These are phyloP conservation scores for Xylaria sp. DNA, from an alignment of 2,329 filamentous ascomycete genomes.

Conservation along the genomic window DNA sequence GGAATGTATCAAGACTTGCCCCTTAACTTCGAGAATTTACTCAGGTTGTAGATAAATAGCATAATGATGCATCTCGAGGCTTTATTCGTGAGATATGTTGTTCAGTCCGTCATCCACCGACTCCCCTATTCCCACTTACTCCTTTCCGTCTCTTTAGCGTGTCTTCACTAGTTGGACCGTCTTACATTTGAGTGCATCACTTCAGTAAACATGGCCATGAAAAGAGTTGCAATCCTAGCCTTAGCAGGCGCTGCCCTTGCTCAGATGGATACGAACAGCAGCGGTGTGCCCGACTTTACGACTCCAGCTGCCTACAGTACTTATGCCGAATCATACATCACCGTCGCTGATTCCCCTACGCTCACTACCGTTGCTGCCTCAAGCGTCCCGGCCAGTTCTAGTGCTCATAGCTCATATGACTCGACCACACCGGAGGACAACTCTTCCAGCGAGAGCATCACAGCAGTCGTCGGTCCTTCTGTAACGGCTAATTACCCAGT, in stretches of 20 bases:
- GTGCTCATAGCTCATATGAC: neutral
- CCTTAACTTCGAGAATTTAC: neutral
- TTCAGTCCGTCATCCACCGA: slow-evolving; percentile 28
- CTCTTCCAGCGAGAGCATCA: neutral
- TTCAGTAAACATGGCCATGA: slow-evolving; percentile 41
- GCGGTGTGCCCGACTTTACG: slow-evolving; percentile 9
- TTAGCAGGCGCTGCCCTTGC: slow-evolving; percentile 40
- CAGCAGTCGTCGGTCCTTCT: neutral
- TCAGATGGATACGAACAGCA: slow-evolving; percentile 37
- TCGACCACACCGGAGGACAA: neutral
- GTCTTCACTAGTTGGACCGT: neutral
- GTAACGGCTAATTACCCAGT: slow-evolving; percentile 5
- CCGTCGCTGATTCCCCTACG: slow-evolving; percentile 15
- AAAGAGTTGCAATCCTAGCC: slow-evolving; percentile 38
- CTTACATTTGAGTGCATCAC: slow-evolving; percentile 9
- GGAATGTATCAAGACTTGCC: slow-evolving; percentile 33
- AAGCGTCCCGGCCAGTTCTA: neutral
- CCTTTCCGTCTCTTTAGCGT: slow-evolving; percentile 3
- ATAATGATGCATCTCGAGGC: slow-evolving; percentile 32
- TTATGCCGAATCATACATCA: slow-evolving; percentile 17
- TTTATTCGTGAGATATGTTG: slow-evolving; percentile 38
- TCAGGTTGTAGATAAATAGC: slow-evolving; percentile 29
- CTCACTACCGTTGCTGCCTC: slow-evolving; percentile 16
- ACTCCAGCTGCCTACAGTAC: neutral
- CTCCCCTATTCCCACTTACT: neutral